phyloP scores from a whole-genome alignment of 257 asterid species.

The Scutellaria minor region DNA sequence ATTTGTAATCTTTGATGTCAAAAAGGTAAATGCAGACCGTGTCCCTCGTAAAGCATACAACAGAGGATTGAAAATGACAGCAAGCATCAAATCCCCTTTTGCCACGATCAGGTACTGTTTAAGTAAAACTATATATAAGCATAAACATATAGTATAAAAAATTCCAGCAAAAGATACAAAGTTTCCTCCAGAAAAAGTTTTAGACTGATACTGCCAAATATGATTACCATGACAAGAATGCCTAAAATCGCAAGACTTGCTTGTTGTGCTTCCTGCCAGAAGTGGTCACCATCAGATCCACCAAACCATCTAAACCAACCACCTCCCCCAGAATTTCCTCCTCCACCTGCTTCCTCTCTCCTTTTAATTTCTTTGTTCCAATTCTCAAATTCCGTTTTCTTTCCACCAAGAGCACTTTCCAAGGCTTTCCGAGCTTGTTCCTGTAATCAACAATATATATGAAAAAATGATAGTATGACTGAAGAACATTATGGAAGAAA shows the following conservation, averaged over 20 bases:
- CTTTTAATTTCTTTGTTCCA: constrained; percentile 87
- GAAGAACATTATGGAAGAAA: background rate
- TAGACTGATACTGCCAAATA: constrained; percentile 5
- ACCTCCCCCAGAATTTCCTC: constrained; percentile 78
- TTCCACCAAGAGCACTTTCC: constrained; percentile 88
- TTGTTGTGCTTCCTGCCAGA: constrained; percentile 96
- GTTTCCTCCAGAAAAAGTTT: background rate
- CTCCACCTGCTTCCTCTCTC: constrained; percentile 86
- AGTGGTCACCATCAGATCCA: constrained; percentile 76
- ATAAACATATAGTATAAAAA: background rate
- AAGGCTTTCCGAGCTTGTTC: constrained; percentile 91
- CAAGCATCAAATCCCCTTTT: constrained; percentile 81
- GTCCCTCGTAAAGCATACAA: constrained; percentile 74
- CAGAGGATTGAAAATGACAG: constrained; percentile 79
- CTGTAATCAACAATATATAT: constrained; percentile 47
- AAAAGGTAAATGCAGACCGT: constrained; percentile 55
- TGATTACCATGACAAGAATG: constrained; percentile 65
- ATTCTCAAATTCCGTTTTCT: constrained; percentile 83
- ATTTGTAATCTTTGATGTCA: constrained; percentile 54
- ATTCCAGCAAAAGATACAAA: background rate
- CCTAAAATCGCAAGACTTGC: constrained; percentile 74
- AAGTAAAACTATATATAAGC: constrained; percentile 7
- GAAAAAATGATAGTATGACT: constrained; percentile 18
- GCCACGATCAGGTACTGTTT: constrained; percentile 73
- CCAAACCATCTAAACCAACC: constrained; percentile 90